Evolutionary conservation across 768 basidiomycete species (phyloP), one percentile per base, ranked within the genome.

Genomic region (Mycena olivaceomarginata): DNA sequence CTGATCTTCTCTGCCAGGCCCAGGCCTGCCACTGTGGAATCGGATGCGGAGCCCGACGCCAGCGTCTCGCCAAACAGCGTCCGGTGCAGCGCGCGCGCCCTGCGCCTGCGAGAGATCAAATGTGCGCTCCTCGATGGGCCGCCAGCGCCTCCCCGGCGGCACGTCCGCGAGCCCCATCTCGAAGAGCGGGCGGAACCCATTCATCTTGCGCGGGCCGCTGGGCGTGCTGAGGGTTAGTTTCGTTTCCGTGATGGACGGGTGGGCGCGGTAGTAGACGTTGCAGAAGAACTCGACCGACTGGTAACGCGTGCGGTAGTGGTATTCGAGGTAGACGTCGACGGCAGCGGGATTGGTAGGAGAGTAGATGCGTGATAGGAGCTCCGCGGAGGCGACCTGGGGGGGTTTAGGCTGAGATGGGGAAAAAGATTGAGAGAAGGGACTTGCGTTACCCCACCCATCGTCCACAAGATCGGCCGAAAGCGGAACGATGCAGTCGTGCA

Each of bases 281-380:
- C 68, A 75, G 68, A 37, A 53, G 10, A 70, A 75, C 48, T 75
- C 74, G 5, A 75, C 74, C 41, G 74, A 75, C 3, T 39, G 10
- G 67, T 75, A 70, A 12, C 68, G 74, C 25, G 74, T 75, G 62
- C 68, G 68, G 68, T 75, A 70, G 68, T 75, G 74, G 51, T 75
- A 75, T 45, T 69, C 67, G 7, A 75, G 62, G 25, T 41, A 75
- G 0, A 75, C 62, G 67, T 75, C 68, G 46, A 75, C 40, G 51
- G 74, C 74, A 1, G 74, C 68, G 68, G 74, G 67, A 15, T 56
- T 64, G 22, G 74, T 75, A 41, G 74, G 74, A 16, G 74, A 75
- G 68, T 75, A 75, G 53, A 75, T 65, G 5, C 68, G 74, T 12
- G 74, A 64, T 16, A 75, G 60, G 51, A 75, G 10, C 37, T 68